Base-by-base conservation (phyloP, 225 moss, liverwort and hornwort genomes). In the Takakia lepidozioides region DNA sequence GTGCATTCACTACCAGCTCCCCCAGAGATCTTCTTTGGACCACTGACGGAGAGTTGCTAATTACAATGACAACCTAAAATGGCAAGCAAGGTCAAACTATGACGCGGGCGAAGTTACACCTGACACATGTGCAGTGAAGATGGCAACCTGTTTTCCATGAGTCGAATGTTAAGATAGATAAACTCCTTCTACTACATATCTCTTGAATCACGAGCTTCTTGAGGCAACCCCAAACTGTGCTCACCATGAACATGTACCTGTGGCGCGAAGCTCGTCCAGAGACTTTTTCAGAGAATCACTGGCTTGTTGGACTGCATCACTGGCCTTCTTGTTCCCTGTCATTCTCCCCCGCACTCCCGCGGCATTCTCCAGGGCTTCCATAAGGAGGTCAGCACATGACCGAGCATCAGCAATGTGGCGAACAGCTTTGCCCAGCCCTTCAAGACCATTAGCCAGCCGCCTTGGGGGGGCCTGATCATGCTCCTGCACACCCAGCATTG, bases 381-480 rank as follows among this genome's bases (percentile, higher is more conserved):
- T 52, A 38, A 92, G 60, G 36, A 84, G 73, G 48, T 84, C 91
- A 14, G 82, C 84, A 47, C 84, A 84, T 0, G 86, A 66, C 32
- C 87, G 77, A n/a, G 83, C 73, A 52, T 88, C 80, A 13, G 92
- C 82, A 41, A 93, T 83, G 27, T 73, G 75, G 27, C 91, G 84
- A 30, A 84, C 71, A 43, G 87, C 91, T 16, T 68, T 68, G 24
- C 67, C 77, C 58, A 93, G 58, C 49, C 80, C 72, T 53, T 88
- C 92, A 54, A 83, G 49, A n/a, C 85, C 84, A 38, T 57, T 74
- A 24, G 88, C 74, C 5, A 93, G 66, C 18, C 77, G 71, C 58
- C 61, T 73, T 0, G 91, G 91, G 35, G 91, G 92, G 36, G 87
- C 92, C 53, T 84, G 82, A 23, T 69, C 65, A 19, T 61, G 66